Conservation (phyloP, 495 filamentous ascomycete species). For the Xylaria longipes region DNA sequence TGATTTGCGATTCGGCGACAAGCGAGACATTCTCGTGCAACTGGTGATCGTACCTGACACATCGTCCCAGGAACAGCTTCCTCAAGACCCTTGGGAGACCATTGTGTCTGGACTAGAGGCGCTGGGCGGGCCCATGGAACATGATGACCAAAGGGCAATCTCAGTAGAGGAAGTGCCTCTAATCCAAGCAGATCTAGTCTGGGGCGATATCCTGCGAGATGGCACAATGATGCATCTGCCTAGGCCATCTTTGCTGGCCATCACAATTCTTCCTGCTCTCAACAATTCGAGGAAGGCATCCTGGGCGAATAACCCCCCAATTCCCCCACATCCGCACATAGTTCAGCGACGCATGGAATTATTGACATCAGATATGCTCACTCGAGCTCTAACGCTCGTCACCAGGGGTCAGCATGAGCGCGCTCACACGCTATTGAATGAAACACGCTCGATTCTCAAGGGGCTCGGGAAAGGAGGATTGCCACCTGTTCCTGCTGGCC, state of each 20-base stretch:
- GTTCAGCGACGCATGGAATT: slow-evolving; percentile 98
- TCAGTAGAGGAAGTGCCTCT: slow-evolving; percentile 96
- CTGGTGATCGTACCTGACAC: slow-evolving; percentile 92
- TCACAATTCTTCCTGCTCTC: slow-evolving; percentile 91
- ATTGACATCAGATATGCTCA: slow-evolving; percentile 97
- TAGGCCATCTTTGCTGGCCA: slow-evolving; percentile 90
- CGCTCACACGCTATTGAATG: slow-evolving; percentile 86
- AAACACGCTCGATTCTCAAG: slow-evolving; percentile 94
- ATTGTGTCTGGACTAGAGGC: slow-evolving; percentile 96
- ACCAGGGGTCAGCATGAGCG: slow-evolving; percentile 92
- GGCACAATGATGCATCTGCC: slow-evolving; percentile 86
- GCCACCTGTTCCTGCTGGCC: slow-evolving; percentile 78
- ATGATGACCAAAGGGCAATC: slow-evolving; percentile 80
- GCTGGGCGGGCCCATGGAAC: slow-evolving; percentile 86
- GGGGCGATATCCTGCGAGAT: slow-evolving; percentile 93
- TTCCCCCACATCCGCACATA: slow-evolving; percentile 93
- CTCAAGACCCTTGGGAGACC: slow-evolving; percentile 96
- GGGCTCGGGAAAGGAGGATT: slow-evolving; percentile 94
- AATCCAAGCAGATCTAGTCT: slow-evolving; percentile 93
- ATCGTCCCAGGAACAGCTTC: slow-evolving; percentile 81
- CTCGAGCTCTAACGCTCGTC: slow-evolving; percentile 87
- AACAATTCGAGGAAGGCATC: slow-evolving; percentile 65
- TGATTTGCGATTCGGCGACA: slow-evolving; percentile 95
- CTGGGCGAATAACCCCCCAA: slow-evolving; percentile 77
- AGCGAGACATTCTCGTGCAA: slow-evolving; percentile 95